phyloP scores from a whole-genome alignment of 345 rosid species.

The Hirschfeldia incana region DNA sequence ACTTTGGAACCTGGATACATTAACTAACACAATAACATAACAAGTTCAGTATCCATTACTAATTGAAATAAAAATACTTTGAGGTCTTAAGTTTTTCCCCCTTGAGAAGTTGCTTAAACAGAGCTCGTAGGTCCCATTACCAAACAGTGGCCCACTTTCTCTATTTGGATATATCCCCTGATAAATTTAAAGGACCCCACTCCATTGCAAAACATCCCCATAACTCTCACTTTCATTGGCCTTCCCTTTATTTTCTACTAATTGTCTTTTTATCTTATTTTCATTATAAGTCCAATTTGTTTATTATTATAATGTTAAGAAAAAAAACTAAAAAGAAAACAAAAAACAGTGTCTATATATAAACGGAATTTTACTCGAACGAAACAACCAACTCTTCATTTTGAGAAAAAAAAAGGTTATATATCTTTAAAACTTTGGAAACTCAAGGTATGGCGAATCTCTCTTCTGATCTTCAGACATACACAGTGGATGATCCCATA shows the following conservation, averaged over 20 bases:
- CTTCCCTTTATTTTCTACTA: not conserved
- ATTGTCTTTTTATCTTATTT: not conserved
- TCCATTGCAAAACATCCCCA: conserved; percentile 33
- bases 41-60: not conserved
- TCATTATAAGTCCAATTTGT: not conserved
- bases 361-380: conserved; percentile 5
- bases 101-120: conserved; percentile 14
- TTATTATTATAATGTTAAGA: not conserved
- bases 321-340: not conserved
- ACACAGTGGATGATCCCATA: conserved; percentile 34
- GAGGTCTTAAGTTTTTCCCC: not conserved
- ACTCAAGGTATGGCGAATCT: conserved; percentile 36
- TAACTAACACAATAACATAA: not conserved
- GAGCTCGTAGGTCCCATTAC: conserved; percentile 11
- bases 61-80: not conserved
- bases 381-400: conserved; percentile 5
- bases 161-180: conserved; percentile 11
- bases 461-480: conserved; percentile 35
- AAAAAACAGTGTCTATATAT: conserved; percentile 16
- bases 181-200: conserved; percentile 7
- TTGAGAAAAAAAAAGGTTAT: not conserved
- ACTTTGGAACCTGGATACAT: conserved; percentile 1
- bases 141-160: conserved; percentile 7
- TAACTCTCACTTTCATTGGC: conserved; percentile 39
- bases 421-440: not conserved